phyloP scores from a whole-genome alignment of 78 protist genomes.

The Pelomyxa schiedti region DNA sequence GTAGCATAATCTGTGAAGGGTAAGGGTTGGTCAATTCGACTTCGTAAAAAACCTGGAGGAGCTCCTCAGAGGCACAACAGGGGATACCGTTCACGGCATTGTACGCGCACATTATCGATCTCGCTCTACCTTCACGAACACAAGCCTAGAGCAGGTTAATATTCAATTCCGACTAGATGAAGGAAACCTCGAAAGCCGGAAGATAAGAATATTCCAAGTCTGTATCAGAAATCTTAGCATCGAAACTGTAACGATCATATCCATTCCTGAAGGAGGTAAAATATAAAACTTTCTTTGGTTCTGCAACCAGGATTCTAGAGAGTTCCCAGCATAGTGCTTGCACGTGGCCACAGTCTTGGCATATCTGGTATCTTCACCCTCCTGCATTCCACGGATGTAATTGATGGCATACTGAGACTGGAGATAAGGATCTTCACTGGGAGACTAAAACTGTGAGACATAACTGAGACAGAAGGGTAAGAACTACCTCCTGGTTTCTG shows the following conservation, averaged over 20 bases:
- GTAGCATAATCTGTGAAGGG: background rate
- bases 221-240: background rate
- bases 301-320: no score
- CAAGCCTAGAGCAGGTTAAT: no score
- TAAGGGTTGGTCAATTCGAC: no score
- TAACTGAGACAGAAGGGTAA: no score
- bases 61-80: no score
- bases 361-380: background rate
- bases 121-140: no score
- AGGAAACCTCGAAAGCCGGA: background rate
- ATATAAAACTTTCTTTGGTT: no score
- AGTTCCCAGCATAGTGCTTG: conserved; percentile 32
- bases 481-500: no score
- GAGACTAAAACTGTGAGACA: no score
- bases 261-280: no score
- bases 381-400: conserved; percentile 12
- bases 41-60: no score
- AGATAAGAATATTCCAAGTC: background rate
- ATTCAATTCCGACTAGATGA: background rate
- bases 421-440: conserved; percentile 35
- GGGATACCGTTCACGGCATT: conserved; percentile 25
- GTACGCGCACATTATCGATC: conserved; percentile 32
- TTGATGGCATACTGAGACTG: background rate
- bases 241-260: background rate
- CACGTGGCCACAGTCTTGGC: background rate